Percentiles rank a stretch among this genome's conserved stretches.
phyloP scores from a whole-genome alignment of 441 rosid genomes.

The Gossypium trilobum region DNA sequence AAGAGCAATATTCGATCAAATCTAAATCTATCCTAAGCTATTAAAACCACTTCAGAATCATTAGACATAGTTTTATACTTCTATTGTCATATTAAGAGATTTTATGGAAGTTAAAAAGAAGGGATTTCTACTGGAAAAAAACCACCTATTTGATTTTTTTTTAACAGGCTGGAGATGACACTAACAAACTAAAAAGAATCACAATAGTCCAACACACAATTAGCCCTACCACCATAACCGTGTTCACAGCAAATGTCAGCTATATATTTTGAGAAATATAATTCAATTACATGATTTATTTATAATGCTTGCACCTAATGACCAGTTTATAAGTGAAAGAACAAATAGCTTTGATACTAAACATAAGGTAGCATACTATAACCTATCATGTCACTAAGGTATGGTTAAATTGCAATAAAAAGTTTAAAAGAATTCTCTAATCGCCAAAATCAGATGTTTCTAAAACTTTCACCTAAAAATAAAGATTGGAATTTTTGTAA shows the following conservation, averaged over 20 bases:
- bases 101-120: background rate
- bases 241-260: background rate
- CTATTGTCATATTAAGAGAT: background rate
- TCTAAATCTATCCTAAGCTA: background rate
- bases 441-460: background rate
- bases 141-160: background rate
- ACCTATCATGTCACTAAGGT: background rate
- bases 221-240: background rate
- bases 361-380: background rate
- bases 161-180: background rate
- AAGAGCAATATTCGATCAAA: background rate
- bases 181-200: constrained; percentile 1
- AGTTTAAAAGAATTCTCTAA: background rate
- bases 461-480: constrained; percentile 3
- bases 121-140: background rate
- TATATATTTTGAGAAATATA: background rate
- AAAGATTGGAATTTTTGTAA: background rate
- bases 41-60: background rate
- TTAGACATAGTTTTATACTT: background rate
- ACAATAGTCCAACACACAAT: background rate
- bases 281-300: constrained; percentile 1
- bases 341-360: background rate
- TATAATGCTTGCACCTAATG: background rate
- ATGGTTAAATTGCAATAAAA: background rate
- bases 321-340: background rate